A percentile compares a stretch with the other conserved stretches of the same genome.
phyloP scores from a whole-genome alignment of 352 stramenopile genomes.

The Phytophthora foliorum region DNA sequence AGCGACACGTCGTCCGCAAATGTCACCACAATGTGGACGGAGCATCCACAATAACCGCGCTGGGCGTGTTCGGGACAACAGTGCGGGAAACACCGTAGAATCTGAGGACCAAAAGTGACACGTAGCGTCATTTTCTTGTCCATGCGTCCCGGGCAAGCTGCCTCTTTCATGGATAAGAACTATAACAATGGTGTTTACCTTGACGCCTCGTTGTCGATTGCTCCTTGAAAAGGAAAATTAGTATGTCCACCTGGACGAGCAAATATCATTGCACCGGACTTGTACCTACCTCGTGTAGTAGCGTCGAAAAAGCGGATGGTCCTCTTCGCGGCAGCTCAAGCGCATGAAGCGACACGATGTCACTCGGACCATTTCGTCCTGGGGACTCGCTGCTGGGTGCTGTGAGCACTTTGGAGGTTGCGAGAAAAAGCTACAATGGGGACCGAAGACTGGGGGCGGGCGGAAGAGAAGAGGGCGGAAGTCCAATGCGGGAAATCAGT shows the following conservation, averaged over 20 bases:
- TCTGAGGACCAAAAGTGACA: too few species aligned
- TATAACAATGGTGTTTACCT: neutral
- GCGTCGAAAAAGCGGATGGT: constrained; percentile 43
- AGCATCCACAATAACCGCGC: constrained; percentile 45
- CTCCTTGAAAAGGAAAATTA: neutral
- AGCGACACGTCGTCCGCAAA: too few species aligned
- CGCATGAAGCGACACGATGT: constrained; percentile 34
- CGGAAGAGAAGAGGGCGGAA: too few species aligned
- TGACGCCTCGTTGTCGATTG: neutral
- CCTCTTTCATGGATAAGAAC: too few species aligned
- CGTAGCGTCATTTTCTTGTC: neutral
- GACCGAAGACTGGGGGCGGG: too few species aligned
- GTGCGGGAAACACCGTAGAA: constrained; percentile 45
- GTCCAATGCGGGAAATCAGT: too few species aligned
- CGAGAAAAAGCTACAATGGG: too few species aligned
- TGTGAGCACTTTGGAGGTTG: too few species aligned
- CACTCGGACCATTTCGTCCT: constrained; percentile 15
- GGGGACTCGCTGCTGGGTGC: too few species aligned
- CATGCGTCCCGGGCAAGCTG: neutral
- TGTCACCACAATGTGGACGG: constrained; percentile 16
- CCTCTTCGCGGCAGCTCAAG: constrained; percentile 33
- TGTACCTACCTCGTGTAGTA: constrained; percentile 36
- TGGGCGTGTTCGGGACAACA: constrained; percentile 41
- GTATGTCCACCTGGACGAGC: neutral
- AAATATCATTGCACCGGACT: too few species aligned